Conservation (phyloP, 257 asterid species). For the Solanum peruvianum region DNA sequence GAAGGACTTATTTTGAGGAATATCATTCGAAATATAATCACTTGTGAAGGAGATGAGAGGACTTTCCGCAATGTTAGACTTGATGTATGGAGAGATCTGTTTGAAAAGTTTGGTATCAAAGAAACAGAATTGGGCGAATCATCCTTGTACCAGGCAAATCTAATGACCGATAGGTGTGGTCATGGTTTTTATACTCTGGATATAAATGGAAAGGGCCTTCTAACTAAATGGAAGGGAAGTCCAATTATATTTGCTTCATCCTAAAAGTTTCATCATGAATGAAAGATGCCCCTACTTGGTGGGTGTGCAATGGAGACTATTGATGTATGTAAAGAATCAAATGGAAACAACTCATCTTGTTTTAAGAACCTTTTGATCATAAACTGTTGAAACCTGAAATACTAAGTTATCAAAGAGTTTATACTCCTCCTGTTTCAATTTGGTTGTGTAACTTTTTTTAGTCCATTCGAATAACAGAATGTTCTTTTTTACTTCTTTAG, state of each 20-base stretch:
- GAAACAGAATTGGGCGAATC: conserved; percentile 20
- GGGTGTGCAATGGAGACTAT: not conserved
- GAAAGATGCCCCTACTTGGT: not conserved
- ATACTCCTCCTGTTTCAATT: not conserved
- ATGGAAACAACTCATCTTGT: not conserved
- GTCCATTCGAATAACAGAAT: not conserved
- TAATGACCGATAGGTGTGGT: not conserved
- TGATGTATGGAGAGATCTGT: conserved; percentile 24
- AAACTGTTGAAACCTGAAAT: not conserved
- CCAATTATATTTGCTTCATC: conserved; percentile 4
- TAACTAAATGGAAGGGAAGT: not conserved
- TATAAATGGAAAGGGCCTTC: not conserved
- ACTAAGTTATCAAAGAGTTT: not conserved
- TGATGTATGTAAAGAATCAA: not conserved
- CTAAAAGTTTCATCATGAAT: not conserved
- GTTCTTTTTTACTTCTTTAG: not conserved
- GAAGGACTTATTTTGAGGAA: conserved; percentile 10
- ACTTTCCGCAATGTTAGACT: conserved; percentile 4
- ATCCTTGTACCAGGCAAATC: conserved; percentile 20
- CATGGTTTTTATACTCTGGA: not conserved
- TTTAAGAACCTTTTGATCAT: not conserved
- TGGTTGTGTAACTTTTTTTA: not conserved
- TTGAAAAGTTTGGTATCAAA: conserved; percentile 12
- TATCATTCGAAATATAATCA: not conserved
- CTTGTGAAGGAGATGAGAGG: conserved; percentile 5